Evolutionary conservation across 768 basidiomycete species (phyloP), one percentile per base, ranked within the genome.

Genomic region (Sutorius australiensis): DNA sequence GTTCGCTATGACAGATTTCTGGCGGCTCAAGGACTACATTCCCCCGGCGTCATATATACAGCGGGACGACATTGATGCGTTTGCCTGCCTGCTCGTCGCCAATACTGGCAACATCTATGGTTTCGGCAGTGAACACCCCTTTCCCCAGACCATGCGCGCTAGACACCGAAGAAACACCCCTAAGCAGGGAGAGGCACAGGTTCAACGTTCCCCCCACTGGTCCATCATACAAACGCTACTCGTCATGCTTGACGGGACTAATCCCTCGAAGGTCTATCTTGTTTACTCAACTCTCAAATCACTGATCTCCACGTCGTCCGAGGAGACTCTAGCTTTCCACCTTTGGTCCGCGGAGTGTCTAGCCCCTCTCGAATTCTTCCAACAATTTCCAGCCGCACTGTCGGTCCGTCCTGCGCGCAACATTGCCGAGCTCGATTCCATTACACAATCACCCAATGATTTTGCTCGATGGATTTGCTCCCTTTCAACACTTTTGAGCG

Each of bases 11-110:
- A 73, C 73, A 9, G 83, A 87, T 57, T 93, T 95, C 66, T 97
- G 93, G 93, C 79, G 83, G 36, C 71, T 95, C 63, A 92, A 92
- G 64, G 82, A 83, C 21, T 86, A 80, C 61, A 86, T 94, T 39
- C 89, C 89, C 6, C 49, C 75, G 2, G 56, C 61, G 6, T 69
- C 74, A 1, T 70, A 77, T 28, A 70, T 92, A n/a, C 80, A 81
- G 44, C 77, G 78, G 34, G 82, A 82, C 32, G 89, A 92, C 62
- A 74, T 87, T 16, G 74, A 84, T 46, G 87, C 87, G 1, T 94
- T 93, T 60, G 79, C 84, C 14, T 75, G 78, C 9, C 72, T 93
- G 12, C 72, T 94, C 11, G 72, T 80, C 33, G 66, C 75, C 8
- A 75, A 83, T 33, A 75, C 77, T 48, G 89, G 90, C 0, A 73